A percentile compares a stretch with the other conserved stretches of the same genome.
phyloP scores from a whole-genome alignment of 2,329 filamentous ascomycete genomes.

The Bipolaris sorokiniana region DNA sequence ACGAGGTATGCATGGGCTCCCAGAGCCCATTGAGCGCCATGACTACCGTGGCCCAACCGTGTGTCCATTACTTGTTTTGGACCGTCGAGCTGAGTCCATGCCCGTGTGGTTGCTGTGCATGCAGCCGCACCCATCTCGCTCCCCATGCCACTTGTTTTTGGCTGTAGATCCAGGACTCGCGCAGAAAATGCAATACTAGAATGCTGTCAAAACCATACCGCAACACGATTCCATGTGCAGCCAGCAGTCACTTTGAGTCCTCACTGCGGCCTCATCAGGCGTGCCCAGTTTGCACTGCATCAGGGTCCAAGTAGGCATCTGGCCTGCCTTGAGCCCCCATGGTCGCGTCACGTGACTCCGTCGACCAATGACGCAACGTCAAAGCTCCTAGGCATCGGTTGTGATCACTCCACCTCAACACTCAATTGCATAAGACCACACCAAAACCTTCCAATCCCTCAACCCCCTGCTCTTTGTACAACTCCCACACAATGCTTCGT shows the following conservation, averaged over 20 bases:
- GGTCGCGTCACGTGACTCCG: constrained; percentile 17
- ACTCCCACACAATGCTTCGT: constrained; percentile 43
- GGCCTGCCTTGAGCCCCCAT: background rate
- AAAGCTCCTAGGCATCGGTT: constrained; percentile 23
- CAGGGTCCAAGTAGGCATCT: constrained; percentile 1
- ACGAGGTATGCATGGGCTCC: background rate
- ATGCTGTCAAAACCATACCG: background rate
- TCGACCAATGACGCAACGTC: constrained; percentile 33
- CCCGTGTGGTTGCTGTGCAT: background rate
- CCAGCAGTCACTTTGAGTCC: background rate
- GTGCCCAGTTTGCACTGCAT: background rate
- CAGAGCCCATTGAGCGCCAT: background rate
- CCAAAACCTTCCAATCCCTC: constrained; percentile 12
- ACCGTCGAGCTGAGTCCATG: background rate
- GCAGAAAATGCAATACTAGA: background rate
- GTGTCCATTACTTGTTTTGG: background rate
- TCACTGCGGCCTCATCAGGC: background rate
- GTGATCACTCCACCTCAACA: constrained; percentile 36
- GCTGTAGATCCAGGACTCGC: background rate
- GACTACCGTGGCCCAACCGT: background rate
- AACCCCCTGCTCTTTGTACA: constrained; percentile 6
- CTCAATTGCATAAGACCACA: constrained; percentile 25
- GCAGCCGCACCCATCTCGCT: background rate
- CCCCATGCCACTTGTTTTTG: background rate
- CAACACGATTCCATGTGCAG: background rate